Evolutionary conservation across 805 yeast species (phyloP), one percentile per base, ranked within the genome.

Genomic region (Suhomyces sp.): DNA sequence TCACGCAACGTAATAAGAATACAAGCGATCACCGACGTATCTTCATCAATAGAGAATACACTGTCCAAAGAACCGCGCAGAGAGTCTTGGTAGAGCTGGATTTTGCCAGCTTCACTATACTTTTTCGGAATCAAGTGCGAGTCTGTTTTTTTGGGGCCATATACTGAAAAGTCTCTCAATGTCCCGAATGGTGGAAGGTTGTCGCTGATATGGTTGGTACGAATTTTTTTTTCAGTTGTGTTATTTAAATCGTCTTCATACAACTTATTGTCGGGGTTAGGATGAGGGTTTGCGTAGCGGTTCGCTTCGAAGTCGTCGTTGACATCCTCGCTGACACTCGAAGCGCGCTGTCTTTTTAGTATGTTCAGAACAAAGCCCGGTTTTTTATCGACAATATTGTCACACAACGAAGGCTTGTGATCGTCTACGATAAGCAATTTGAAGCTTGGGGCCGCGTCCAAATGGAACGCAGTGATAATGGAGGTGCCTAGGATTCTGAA

Each of bases 151-250:
- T 19, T 19, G 19, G 19, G 55, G 22, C 42, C 24, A 53, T 70
- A 72, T 7, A 60, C 52, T 19, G 64, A 46, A 1, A 69, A 54
- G 52, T 73, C 77, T 46, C 60, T 61, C 45, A 67, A 72, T 5
- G 57, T 53, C 6, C 76, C 77, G 57, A 75, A 75, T 1, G 78
- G 78, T 1, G 79, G 79, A 49, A 67, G 53, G 13, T 68, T 62
- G 51, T 61, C 57, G 12, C 76, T 71, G 12, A 72, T 57, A 54
- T 57, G 56, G 44, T 29, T 41, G 29, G 45, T 24, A 24, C 33
- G 24, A 38, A 22, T 13, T 10, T 17, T 17, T n/a, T 33, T 17
- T 7, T 24, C 23, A 6, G n/a, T n/a, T 4, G 13, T 8, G 4
- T 15, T 17, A 38, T 38, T 19, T 24, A 38, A 38, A 38, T 38